Percentiles rank a stretch among this genome's conserved stretches.
phyloP scores from a whole-genome alignment of 495 filamentous ascomycete species.

The Penicillium simplicissimum region DNA sequence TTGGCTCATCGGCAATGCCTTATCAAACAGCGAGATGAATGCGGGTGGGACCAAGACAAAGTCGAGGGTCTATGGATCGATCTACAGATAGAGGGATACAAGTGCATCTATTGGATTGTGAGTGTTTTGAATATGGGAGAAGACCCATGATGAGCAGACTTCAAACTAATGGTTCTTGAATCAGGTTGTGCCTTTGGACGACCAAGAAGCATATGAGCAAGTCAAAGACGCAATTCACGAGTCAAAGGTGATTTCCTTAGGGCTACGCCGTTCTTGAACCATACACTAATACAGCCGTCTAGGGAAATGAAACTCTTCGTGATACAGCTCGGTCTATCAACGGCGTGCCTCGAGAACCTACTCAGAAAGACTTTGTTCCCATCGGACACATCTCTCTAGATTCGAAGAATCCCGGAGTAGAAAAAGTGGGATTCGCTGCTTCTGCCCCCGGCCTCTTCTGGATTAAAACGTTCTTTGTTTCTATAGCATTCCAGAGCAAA shows the following conservation, averaged over 20 bases:
- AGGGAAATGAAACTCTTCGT: constrained; percentile 13
- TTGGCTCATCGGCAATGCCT: constrained; percentile 18
- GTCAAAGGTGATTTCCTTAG: background rate
- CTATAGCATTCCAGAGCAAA: constrained; percentile 19
- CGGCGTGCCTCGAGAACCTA: constrained; percentile 16
- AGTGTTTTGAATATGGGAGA: background rate
- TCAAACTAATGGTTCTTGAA: background rate
- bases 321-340: constrained; percentile 29
- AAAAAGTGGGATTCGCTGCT: constrained; percentile 19
- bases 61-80: constrained; percentile 23
- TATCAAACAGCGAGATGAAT: constrained; percentile 25
- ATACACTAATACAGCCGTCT: background rate
- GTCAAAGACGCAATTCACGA: background rate
- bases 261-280: background rate
- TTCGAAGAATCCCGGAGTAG: constrained; percentile 17
- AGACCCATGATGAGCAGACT: too few relatives aligned
- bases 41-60: constrained; percentile 26
- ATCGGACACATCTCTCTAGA: constrained; percentile 37
- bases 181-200: constrained; percentile 17
- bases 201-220: background rate
- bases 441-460: constrained; percentile 25
- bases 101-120: constrained; percentile 36
- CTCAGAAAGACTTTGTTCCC: constrained; percentile 20
- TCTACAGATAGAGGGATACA: constrained; percentile 20
- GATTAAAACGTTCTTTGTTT: constrained; percentile 33